These are phyloP conservation scores for Debaryomyces maramus DNA, from an alignment of 805 yeast genomes.

Conservation along the genomic window DNA sequence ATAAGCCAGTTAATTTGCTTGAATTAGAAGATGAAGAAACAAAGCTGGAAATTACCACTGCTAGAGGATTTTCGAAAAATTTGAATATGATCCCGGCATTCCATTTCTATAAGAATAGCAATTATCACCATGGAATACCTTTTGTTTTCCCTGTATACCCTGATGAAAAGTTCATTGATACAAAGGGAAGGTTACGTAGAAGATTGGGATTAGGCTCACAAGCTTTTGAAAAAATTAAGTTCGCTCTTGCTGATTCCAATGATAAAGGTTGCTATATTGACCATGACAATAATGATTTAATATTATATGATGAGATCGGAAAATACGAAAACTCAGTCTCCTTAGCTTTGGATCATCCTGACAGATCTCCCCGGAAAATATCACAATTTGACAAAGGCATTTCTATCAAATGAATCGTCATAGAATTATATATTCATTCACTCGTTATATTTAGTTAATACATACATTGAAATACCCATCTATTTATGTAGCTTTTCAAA, in stretches of 20 bases:
- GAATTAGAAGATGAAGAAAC: constrained; percentile 27
- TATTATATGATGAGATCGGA: constrained; percentile 54
- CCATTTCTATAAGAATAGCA: constrained; percentile 74
- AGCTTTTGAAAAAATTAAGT: constrained; percentile 73
- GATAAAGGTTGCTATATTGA: constrained; percentile 47
- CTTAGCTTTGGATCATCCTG: constrained; percentile 86
- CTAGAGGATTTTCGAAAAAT: constrained; percentile 25
- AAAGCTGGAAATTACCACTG: constrained; percentile 22
- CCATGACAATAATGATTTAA: constrained; percentile 50
- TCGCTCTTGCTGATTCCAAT: constrained; percentile 53
- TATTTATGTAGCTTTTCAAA: not conserved
- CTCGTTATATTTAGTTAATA: no score
- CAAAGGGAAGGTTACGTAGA: constrained; percentile 65
- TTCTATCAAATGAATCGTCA: constrained; percentile 31
- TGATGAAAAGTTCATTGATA: constrained; percentile 61
- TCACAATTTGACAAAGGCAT: constrained; percentile 43
- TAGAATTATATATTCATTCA: not conserved
- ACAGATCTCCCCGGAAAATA: constrained; percentile 55
- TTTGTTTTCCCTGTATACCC: constrained; percentile 73
- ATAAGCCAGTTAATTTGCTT: constrained; percentile 18
- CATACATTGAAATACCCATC: no score
- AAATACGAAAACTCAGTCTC: constrained; percentile 44
- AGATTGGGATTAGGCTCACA: constrained; percentile 74
- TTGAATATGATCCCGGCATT: constrained; percentile 60
- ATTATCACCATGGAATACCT: constrained; percentile 77